Evolutionary conservation across 495 filamentous ascomycete genomes (phyloP).

Genomic region (Sporormia fimetaria): DNA sequence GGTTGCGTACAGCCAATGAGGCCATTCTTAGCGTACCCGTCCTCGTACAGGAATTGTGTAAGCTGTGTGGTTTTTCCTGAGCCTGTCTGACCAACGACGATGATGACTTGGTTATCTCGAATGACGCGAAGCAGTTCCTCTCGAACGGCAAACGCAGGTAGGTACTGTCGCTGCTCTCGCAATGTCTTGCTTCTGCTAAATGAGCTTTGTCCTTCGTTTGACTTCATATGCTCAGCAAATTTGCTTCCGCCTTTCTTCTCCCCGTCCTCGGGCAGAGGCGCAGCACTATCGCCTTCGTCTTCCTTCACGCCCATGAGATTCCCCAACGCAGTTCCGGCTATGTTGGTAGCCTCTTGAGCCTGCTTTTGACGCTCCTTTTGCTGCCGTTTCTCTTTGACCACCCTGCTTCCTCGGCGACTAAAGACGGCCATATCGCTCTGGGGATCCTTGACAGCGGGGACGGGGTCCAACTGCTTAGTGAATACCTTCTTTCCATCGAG

Average conservation of each 20-base stretch:
- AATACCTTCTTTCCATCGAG: constrained; percentile 91
- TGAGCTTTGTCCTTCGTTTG: constrained; percentile 73
- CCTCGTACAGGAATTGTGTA: constrained; percentile 90
- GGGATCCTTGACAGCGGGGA: constrained; percentile 83
- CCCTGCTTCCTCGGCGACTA: constrained; percentile 85
- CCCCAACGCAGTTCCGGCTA: constrained; percentile 82
- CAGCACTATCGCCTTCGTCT: constrained; percentile 83
- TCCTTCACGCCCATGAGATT: constrained; percentile 93
- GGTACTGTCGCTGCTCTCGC: constrained; percentile 81
- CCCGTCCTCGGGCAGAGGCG: constrained; percentile 63
- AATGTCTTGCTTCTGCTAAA: constrained; percentile 90
- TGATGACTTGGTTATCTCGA: constrained; percentile 90
- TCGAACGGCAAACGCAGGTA: constrained; percentile 93
- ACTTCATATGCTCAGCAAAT: constrained; percentile 84
- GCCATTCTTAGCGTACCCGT: constrained; percentile 75
- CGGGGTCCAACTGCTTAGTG: constrained; percentile 92
- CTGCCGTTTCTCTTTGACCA: constrained; percentile 81
- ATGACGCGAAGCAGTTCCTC: constrained; percentile 93
- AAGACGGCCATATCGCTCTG: constrained; percentile 99
- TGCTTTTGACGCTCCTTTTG: constrained; percentile 91
- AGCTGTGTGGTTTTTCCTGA: constrained; percentile 96
- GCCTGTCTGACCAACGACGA: constrained; percentile 95
- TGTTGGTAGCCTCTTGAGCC: constrained; percentile 87
- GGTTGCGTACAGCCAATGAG: constrained; percentile 98
- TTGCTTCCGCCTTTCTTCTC: constrained; percentile 56